Conservation (phyloP, 768 basidiomycete genomes). For the Termitomyces sp. region DNA sequence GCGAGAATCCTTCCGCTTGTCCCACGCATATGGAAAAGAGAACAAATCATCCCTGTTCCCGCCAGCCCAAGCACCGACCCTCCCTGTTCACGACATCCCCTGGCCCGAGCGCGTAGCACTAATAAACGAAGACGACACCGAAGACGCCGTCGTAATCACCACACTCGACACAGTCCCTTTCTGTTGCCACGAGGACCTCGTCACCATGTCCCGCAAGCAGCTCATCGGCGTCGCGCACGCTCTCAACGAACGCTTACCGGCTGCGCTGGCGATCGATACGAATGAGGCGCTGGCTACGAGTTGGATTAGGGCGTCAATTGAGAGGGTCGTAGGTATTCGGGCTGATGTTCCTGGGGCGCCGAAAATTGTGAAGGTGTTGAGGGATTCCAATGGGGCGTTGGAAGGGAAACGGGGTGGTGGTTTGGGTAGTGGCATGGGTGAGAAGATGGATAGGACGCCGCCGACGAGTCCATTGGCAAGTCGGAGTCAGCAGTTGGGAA, state of each 20-base stretch:
- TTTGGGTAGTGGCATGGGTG: background rate
- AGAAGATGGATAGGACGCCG: slow-evolving; percentile 21
- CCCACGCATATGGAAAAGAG: background rate
- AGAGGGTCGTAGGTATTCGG: slow-evolving; percentile 56
- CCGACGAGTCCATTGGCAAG: slow-evolving; percentile 34
- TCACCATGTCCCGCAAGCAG: slow-evolving; percentile 54
- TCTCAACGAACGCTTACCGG: slow-evolving; percentile 58
- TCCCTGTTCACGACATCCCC: background rate
- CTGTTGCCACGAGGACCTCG: slow-evolving; percentile 71
- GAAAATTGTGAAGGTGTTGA: slow-evolving; percentile 21
- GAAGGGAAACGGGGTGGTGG: slow-evolving; percentile 8
- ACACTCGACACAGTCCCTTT: slow-evolving; percentile 57
- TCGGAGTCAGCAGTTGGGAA: slow-evolving; percentile 18
- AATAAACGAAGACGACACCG: slow-evolving; percentile 50
- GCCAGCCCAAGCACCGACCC: background rate
- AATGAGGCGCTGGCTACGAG: slow-evolving; percentile 32
- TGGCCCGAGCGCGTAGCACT: slow-evolving; percentile 44
- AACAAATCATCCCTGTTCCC: background rate
- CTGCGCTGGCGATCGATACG: slow-evolving; percentile 44
- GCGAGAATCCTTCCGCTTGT: background rate
- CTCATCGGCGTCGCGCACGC: slow-evolving; percentile 48
- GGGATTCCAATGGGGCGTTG: slow-evolving; percentile 6
- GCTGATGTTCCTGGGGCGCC: slow-evolving; percentile 34
- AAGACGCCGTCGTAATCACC: slow-evolving; percentile 61
- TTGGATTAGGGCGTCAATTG: slow-evolving; percentile 52